phyloP scores from a whole-genome alignment of 1,139 yeast species.

The Hanseniaspora sp. region DNA sequence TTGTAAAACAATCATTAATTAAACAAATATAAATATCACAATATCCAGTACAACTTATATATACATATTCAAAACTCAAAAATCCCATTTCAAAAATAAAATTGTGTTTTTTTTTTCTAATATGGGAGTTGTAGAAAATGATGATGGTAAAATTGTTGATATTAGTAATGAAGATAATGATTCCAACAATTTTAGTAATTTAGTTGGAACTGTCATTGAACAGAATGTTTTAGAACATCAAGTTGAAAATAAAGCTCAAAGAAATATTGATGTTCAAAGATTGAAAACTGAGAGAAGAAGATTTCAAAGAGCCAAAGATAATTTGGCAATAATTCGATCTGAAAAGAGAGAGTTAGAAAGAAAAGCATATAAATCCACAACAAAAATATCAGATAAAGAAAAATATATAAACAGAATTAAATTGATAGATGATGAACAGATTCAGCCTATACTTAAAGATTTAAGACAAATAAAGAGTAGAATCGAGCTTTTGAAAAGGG shows the following conservation, averaged over 20 bases:
- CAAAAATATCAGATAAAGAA: conserved; percentile 57
- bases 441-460: conserved; percentile 47
- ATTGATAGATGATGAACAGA: conserved; percentile 42
- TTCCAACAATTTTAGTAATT: conserved; percentile 26
- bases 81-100: no score
- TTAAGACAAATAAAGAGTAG: conserved; percentile 54
- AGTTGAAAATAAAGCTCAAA: conserved; percentile 61
- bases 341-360: conserved; percentile 40
- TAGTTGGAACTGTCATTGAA: conserved; percentile 53
- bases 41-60: no score
- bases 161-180: background rate
- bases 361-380: conserved; percentile 39
- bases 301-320: conserved; percentile 50
- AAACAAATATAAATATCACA: background rate
- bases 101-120: no score
- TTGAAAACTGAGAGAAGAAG: conserved; percentile 65
- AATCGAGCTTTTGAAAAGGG: conserved; percentile 30
- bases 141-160: conserved; percentile 13
- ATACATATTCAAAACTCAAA: no score
- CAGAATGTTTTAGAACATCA: conserved; percentile 52
- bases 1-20: background rate
- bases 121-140: conserved; percentile 11
- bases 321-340: conserved; percentile 35
- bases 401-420: conserved; percentile 44
- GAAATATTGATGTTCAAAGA: conserved; percentile 42